These are phyloP conservation scores for Aspergillus heteromorphus DNA, from an alignment of 495 filamentous ascomycete genomes.

Conservation along the genomic window DNA sequence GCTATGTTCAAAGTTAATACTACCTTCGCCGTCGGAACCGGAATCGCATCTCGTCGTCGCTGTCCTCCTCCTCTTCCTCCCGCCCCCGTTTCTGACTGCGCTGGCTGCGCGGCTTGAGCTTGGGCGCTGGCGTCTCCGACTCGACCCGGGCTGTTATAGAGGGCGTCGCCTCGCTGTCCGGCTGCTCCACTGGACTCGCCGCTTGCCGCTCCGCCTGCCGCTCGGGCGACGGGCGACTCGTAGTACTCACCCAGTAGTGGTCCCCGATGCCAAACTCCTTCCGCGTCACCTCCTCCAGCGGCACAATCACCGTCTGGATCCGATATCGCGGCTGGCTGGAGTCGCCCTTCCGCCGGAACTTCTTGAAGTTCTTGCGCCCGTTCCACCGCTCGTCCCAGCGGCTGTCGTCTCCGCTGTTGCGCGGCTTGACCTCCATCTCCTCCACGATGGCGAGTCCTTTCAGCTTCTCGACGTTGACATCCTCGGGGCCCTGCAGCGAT, in stretches of 20 bases:
- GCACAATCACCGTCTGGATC: conserved; percentile 63
- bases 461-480: conserved; percentile 64
- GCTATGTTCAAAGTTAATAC: too few relatives aligned
- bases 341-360: conserved; percentile 63
- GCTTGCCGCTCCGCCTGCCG: conserved; percentile 22
- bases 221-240: too few relatives aligned
- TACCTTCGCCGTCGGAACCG: conserved; percentile 51
- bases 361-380: conserved; percentile 94
- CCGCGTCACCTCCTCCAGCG: conserved; percentile 70
- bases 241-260: conserved; percentile 70
- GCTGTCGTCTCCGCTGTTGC: conserved; percentile 30
- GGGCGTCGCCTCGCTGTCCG: conserved; percentile 14
- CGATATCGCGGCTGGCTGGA: conserved; percentile 35
- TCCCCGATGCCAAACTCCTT: conserved; percentile 83
- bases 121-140: conserved; percentile 5
- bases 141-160: conserved; percentile 9
- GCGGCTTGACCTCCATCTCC: conserved; percentile 57
- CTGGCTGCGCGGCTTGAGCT: conserved; percentile 6
- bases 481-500: conserved; percentile 45
- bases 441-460: conserved; percentile 74
- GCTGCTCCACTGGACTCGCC: conserved; percentile 14
- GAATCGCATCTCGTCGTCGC: conserved; percentile 52
- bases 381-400: conserved; percentile 93
- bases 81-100: conserved; percentile 40
- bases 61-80: conserved; percentile 33